phyloP scores from a whole-genome alignment of 768 basidiomycete genomes.

The Paxillus rubicundulus region DNA sequence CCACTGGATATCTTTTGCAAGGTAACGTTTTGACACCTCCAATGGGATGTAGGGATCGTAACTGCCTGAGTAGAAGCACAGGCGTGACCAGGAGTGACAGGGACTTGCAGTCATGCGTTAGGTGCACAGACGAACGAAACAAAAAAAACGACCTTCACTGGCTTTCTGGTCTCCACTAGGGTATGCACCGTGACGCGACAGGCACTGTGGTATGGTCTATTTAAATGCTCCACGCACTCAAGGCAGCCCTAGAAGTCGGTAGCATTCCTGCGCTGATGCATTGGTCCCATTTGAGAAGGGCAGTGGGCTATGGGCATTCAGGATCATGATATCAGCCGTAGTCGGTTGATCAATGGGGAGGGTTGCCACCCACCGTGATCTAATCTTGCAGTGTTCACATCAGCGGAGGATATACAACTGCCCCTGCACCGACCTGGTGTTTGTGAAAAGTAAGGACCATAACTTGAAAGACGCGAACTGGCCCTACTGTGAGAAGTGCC shows the following conservation, averaged over 20 bases:
- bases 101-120: too few relatives aligned
- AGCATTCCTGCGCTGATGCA: conserved; percentile 4
- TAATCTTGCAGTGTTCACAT: conserved; percentile 11
- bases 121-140: too few relatives aligned
- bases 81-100: too few relatives aligned
- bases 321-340: conserved; percentile 10
- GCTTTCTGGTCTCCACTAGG: too few relatives aligned
- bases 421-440: conserved; percentile 6
- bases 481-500: conserved; percentile 22
- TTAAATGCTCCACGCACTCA: neutral
- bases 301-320: conserved; percentile 23
- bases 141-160: too few relatives aligned
- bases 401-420: conserved; percentile 21
- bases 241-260: neutral
- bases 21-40: too few relatives aligned
- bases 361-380: conserved; percentile 6
- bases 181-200: too few relatives aligned
- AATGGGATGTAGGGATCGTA: too few relatives aligned
- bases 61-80: too few relatives aligned
- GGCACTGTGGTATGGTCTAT: neutral
- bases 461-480: conserved; percentile 7
- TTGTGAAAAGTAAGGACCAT: conserved; percentile 16
- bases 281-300: conserved; percentile 9
- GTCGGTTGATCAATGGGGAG: conserved; percentile 3
- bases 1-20: too few relatives aligned